Conservation (phyloP, 169 alveolate species). For the Plasmodium vivax region DNA sequence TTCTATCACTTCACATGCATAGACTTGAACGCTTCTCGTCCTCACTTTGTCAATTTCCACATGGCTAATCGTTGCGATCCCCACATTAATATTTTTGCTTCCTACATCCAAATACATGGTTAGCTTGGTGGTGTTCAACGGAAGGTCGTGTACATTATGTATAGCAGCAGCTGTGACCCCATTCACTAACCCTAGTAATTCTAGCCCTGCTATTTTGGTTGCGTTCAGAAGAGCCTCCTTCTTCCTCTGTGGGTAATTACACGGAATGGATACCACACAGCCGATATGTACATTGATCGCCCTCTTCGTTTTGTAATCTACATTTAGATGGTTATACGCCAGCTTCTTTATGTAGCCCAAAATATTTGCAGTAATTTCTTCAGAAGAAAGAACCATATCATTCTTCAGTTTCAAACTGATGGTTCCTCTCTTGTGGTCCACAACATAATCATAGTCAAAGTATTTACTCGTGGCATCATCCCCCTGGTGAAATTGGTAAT, state of each 20-base stretch:
- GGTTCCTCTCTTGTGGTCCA: slow-evolving; percentile 67
- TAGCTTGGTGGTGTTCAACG: slow-evolving; percentile 79
- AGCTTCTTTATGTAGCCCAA: slow-evolving; percentile 80
- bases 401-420: slow-evolving; percentile 76
- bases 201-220: slow-evolving; percentile 83
- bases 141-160: slow-evolving; percentile 77
- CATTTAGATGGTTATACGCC: slow-evolving; percentile 76
- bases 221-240: slow-evolving; percentile 80
- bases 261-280: slow-evolving; percentile 84
- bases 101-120: slow-evolving; percentile 84
- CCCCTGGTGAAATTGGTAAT: slow-evolving; percentile 9
- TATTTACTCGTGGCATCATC: slow-evolving; percentile 33
- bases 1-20: slow-evolving; percentile 74
- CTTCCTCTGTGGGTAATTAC: slow-evolving; percentile 82
- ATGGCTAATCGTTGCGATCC: slow-evolving; percentile 75
- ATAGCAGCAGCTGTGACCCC: slow-evolving; percentile 85
- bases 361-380: slow-evolving; percentile 82
- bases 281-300: slow-evolving; percentile 52
- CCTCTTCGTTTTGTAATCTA: slow-evolving; percentile 72
- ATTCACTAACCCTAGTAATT: slow-evolving; percentile 78
- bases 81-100: slow-evolving; percentile 82
- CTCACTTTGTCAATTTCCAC: slow-evolving; percentile 45
- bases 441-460: slow-evolving; percentile 65
- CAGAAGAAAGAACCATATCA: slow-evolving; percentile 78
- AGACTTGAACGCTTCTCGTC: slow-evolving; percentile 49